Conservation (phyloP, 768 basidiomycete genomes). For the Clavulina sp. region DNA sequence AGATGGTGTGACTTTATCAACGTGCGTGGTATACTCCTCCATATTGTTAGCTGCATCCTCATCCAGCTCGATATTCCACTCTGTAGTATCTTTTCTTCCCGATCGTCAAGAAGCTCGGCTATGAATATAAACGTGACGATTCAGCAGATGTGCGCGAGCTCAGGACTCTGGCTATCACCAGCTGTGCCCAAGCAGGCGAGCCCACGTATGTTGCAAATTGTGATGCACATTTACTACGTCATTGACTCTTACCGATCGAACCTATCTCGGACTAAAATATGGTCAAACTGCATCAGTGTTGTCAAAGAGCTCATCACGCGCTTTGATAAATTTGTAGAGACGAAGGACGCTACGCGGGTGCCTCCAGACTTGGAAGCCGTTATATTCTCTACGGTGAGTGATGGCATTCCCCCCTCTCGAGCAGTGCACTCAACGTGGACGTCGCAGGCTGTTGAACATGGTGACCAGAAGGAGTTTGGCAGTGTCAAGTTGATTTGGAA, state of each 20-base stretch:
- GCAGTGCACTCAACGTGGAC: background rate
- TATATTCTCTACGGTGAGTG: constrained; percentile 17
- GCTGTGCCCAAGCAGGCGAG: constrained; percentile 33
- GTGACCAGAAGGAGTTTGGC: constrained; percentile 58
- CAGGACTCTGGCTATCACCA: constrained; percentile 51
- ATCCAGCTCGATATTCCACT: background rate
- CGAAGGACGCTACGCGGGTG: constrained; percentile 58
- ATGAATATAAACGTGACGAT: constrained; percentile 50
- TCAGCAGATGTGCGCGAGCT: constrained; percentile 49
- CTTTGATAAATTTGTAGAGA: constrained; percentile 53
- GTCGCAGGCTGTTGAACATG: constrained; percentile 48
- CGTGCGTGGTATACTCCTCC: constrained; percentile 22
- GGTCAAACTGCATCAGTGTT: constrained; percentile 33
- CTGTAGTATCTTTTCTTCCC: constrained; percentile 36
- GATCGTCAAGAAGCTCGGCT: constrained; percentile 61
- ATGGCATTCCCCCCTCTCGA: background rate
- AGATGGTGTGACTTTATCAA: constrained; percentile 41
- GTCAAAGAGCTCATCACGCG: constrained; percentile 50
- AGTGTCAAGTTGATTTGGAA: constrained; percentile 50
- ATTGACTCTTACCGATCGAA: constrained; percentile 11
- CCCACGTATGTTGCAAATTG: constrained; percentile 12
- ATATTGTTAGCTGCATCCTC: background rate
- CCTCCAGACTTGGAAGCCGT: constrained; percentile 57
- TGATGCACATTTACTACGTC: background rate
- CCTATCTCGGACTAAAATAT: background rate